Base-by-base conservation (phyloP, 2,329 filamentous ascomycete genomes). In the Ophiobolus disseminans region DNA sequence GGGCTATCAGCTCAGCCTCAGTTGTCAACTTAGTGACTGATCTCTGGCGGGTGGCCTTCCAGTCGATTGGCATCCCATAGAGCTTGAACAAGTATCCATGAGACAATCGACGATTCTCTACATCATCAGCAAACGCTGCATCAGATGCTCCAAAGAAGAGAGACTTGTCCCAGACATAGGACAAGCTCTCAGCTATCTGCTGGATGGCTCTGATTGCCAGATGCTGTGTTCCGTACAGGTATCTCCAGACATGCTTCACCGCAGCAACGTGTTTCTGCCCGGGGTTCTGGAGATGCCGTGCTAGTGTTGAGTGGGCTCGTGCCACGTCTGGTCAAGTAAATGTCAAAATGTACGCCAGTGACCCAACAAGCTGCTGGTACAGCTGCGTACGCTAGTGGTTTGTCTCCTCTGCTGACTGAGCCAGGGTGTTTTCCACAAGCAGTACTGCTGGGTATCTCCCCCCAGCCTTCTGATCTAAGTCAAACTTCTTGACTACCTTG, bases 301-400 rank as follows among this genome's bases (percentile, higher is more conserved):
- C 25, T 5, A 57, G 32, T 13, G 30, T 46, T 11, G 14, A 30
- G 34, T 37, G 31, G 5, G 53, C 47, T 16, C 25, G 14, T 5
- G 49, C 38, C 13, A 60, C 43, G 23, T 60, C 55, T 19, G 49
- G 46, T 4, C 49, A 8, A 1, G 49, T 54, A 1, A 39, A 40
- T 2, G 42, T 28, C 13, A 48, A 40, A 3, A 40, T 26, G 26
- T 50, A 62, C 9, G 46, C 53, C 8, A 60, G 32, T 2, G 36
- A 58, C 5, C 54, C 43, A 28, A 62, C 47, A 5, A 42, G 40
- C 22, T 55, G 31, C 26, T 62, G 44, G 38, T 56, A 60, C 2
- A 37, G 20, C 38, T 52, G 25, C 2, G 55, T 54, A 11, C 53
- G 37, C 10, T 25, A 8, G 13, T 36, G 2, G 20, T 37, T 25